Evolutionary conservation across 768 basidiomycete genomes (phyloP).

Genomic region (Hypsizygus marmoreus): DNA sequence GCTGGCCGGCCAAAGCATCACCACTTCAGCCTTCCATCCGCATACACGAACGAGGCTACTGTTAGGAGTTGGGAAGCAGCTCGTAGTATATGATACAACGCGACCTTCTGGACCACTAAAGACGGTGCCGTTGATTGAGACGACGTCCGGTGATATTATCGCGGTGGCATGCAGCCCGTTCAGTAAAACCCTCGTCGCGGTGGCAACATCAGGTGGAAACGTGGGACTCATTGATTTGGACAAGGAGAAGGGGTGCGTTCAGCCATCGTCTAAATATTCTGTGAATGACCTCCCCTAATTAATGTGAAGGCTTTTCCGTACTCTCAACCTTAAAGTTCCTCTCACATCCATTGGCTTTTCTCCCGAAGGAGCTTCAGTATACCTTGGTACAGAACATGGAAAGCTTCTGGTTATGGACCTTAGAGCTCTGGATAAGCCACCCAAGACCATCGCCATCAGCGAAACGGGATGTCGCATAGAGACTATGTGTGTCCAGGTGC

Average conservation of each 20-base stretch:
- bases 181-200: conserved; percentile 70
- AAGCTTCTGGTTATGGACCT: conserved; percentile 65
- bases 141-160: conserved; percentile 47
- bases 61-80: conserved; percentile 49
- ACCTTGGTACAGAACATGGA: conserved; percentile 64
- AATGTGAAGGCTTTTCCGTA: conserved; percentile 55
- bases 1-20: conserved; percentile 35
- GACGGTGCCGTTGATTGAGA: conserved; percentile 47
- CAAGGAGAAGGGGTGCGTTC: conserved; percentile 67
- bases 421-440: conserved; percentile 65
- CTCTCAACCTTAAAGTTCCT: conserved; percentile 50
- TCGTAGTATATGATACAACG: conserved; percentile 65
- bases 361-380: conserved; percentile 66
- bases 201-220: conserved; percentile 53
- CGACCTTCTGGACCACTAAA: conserved; percentile 59
- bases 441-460: conserved; percentile 54
- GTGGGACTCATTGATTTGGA: conserved; percentile 70
- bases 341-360: conserved; percentile 70
- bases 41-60: conserved; percentile 64
- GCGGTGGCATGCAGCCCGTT: conserved; percentile 70
- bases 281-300: neutral
- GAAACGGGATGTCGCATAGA: conserved; percentile 48
- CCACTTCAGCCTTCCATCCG: conserved; percentile 60
- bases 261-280: no score
- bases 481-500: conserved; percentile 60